Percentiles rank a stretch among this genome's conserved stretches.
Conservation (phyloP, 169 alveolate species). For the Eimeria mitis region DNA sequence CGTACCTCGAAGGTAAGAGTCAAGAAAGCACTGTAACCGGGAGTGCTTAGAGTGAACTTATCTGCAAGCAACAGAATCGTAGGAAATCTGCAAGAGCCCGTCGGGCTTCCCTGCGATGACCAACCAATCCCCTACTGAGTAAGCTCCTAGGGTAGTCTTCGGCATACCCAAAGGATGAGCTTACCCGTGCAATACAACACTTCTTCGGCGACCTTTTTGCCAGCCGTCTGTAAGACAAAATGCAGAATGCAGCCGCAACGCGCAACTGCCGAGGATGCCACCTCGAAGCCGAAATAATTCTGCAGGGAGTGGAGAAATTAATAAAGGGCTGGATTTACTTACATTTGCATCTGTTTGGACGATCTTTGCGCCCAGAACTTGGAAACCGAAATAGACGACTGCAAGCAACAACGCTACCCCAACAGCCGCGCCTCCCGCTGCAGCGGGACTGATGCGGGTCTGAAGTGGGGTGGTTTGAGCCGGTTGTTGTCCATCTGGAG, state of each 20-base stretch:
- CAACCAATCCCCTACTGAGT: not conserved
- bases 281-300: not conserved
- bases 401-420: not conserved
- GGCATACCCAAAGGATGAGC: not conserved
- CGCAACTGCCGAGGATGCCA: too few species aligned
- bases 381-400: not conserved
- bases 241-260: not conserved
- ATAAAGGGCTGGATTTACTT: not conserved
- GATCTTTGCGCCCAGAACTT: not conserved
- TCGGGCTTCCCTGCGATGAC: too few species aligned
- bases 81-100: not conserved
- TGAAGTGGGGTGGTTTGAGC: not conserved
- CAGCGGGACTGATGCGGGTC: not conserved
- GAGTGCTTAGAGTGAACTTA: not conserved
- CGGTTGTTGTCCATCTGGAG: not conserved
- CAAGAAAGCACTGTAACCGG: not conserved
- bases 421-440: not conserved
- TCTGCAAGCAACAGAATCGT: not conserved
- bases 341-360: not conserved
- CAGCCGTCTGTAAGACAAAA: not conserved
- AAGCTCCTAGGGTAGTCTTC: not conserved
- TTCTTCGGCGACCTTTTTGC: not conserved
- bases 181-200: not conserved
- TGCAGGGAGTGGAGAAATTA: not conserved
- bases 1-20: not conserved